Conservation (phyloP, 140 eudicot genomes). For the Flaveria floridana region DNA sequence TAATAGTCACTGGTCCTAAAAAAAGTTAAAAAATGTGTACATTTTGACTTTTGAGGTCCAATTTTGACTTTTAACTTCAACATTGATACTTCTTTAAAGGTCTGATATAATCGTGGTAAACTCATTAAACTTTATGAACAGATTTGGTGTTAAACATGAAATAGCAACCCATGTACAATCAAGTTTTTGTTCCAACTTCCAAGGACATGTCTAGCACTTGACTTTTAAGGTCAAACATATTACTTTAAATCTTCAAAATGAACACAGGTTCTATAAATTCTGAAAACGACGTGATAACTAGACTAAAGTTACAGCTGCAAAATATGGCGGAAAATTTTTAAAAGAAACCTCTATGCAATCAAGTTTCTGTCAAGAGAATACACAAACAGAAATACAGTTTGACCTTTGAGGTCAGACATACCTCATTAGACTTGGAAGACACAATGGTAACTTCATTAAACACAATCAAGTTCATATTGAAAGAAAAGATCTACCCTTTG, state of each 20-base stretch:
- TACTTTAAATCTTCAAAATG: background rate
- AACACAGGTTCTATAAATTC: background rate
- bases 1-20: background rate
- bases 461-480: background rate
- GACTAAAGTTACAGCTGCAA: slow-evolving; percentile 5
- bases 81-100: background rate
- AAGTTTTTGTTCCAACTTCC: slow-evolving; percentile 1
- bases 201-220: background rate
- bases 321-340: background rate
- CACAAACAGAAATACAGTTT: background rate
- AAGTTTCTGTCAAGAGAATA: background rate
- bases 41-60: background rate
- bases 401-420: slow-evolving; percentile 15
- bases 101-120: background rate
- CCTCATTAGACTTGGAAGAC: slow-evolving; percentile 3
- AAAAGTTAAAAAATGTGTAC: background rate
- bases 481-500: background rate
- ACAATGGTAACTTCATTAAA: background rate
- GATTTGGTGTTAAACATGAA: background rate
- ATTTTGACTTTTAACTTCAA: slow-evolving; percentile 6
- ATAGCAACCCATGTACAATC: background rate
- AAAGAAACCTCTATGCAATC: background rate
- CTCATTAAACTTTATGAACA: background rate
- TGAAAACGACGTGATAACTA: background rate
- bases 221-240: slow-evolving; percentile 13